phyloP scores from a whole-genome alignment of 495 filamentous ascomycete species.

The Evernia prunastri region DNA sequence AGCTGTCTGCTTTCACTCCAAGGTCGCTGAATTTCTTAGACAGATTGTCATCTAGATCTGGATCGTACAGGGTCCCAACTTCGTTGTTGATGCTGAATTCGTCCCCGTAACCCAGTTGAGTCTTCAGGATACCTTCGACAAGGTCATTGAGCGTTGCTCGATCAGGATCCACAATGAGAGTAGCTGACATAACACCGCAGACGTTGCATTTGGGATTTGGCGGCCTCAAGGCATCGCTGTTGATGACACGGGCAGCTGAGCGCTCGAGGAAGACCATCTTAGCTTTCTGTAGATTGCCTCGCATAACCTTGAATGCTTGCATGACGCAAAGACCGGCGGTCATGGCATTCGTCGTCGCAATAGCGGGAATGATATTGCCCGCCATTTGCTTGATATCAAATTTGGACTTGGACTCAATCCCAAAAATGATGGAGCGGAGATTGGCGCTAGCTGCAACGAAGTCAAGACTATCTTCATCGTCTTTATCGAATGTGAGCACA shows the following conservation, averaged over 20 bases:
- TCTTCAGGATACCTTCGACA: slow-evolving; percentile 63
- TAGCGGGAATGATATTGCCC: slow-evolving; percentile 97
- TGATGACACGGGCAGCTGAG: slow-evolving; percentile 63
- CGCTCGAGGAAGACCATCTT: slow-evolving; percentile 74
- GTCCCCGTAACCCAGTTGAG: slow-evolving; percentile 70
- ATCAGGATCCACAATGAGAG: slow-evolving; percentile 60
- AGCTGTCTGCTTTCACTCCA: slow-evolving; percentile 62
- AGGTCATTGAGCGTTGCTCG: slow-evolving; percentile 76
- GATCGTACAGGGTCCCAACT: slow-evolving; percentile 72
- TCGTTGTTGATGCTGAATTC: slow-evolving; percentile 73
- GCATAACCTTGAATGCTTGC: slow-evolving; percentile 86
- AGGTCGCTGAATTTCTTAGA: slow-evolving; percentile 71
- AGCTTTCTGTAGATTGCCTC: slow-evolving; percentile 58
- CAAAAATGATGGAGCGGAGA: slow-evolving; percentile 76
- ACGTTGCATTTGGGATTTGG: slow-evolving; percentile 78
- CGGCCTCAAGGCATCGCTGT: slow-evolving; percentile 61
- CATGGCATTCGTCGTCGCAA: slow-evolving; percentile 97
- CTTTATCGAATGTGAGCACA: slow-evolving; percentile 88
- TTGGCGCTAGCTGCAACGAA: slow-evolving; percentile 91
- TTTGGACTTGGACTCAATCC: slow-evolving; percentile 79
- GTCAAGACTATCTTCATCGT: slow-evolving; percentile 90
- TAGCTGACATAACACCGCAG: slow-evolving; percentile 66
- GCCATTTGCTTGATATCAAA: slow-evolving; percentile 99
- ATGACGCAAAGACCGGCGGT: slow-evolving; percentile 89
- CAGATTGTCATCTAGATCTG: slow-evolving; percentile 81